Percentiles rank a stretch among this genome's conserved stretches.
Conservation (phyloP, 768 basidiomycete genomes). For the Russula compacta region DNA sequence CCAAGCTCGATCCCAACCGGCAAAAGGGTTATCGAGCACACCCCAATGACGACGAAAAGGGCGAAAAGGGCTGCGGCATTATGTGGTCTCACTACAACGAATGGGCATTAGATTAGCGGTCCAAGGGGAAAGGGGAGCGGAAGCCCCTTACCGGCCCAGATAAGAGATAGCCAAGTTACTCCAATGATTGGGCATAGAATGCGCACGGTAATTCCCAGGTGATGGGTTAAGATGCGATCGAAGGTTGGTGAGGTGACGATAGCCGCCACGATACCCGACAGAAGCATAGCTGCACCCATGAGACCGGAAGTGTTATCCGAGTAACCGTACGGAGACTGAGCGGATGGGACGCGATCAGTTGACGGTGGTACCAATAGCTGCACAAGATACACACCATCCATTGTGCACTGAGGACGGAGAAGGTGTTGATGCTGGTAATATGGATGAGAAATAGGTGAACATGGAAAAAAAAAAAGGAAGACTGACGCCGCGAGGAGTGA, state of each 20-base stretch:
- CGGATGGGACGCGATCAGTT: background rate
- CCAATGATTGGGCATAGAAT: constrained; percentile 53
- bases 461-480: background rate
- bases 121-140: background rate
- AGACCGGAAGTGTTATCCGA: constrained; percentile 55
- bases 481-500: constrained; percentile 55
- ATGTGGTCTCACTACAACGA: constrained; percentile 46
- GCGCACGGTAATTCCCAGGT: constrained; percentile 52
- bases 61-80: constrained; percentile 53
- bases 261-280: constrained; percentile 64
- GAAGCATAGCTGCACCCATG: constrained; percentile 57
- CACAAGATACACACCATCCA: constrained; percentile 43
- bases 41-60: constrained; percentile 61
- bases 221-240: constrained; percentile 74
- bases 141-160: constrained; percentile 61
- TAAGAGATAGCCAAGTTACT: constrained; percentile 58
- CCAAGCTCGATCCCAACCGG: constrained; percentile 72
- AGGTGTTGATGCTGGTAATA: constrained; percentile 44
- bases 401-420: constrained; percentile 58
- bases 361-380: background rate
- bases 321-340: constrained; percentile 66
- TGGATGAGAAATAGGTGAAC: background rate
- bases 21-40: constrained; percentile 56
- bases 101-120: background rate
- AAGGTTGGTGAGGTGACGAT: constrained; percentile 63